Conservation (phyloP, 179 eudicot genomes). For the Spinacia oleracea region DNA sequence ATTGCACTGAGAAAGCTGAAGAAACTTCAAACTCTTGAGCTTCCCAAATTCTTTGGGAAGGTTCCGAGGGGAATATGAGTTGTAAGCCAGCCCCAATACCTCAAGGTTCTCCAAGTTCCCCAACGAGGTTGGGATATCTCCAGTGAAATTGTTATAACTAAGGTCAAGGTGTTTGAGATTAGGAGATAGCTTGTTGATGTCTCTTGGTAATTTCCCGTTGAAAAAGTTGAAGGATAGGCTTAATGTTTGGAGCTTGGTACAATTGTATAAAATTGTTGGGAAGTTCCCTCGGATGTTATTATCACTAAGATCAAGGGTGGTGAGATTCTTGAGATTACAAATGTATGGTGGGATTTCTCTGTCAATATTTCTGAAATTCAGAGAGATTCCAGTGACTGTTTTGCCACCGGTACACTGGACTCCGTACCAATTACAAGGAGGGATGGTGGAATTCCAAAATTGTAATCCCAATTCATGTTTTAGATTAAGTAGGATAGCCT, state of each 20-base stretch:
- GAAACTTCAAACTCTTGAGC: constrained; percentile 33
- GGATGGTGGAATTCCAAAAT: constrained; percentile 50
- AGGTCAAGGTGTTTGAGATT: constrained; percentile 44
- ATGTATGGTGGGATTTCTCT: constrained; percentile 45
- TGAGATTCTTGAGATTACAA: constrained; percentile 49
- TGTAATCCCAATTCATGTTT: constrained; percentile 42
- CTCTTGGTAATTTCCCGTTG: constrained; percentile 54
- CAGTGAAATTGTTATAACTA: constrained; percentile 59
- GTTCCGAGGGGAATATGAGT: constrained; percentile 32
- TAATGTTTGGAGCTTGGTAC: constrained; percentile 41
- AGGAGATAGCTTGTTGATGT: constrained; percentile 40
- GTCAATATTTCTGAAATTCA: constrained; percentile 27
- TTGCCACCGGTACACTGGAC: constrained; percentile 41
- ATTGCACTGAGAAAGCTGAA: constrained; percentile 40
- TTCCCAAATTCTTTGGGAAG: constrained; percentile 50
- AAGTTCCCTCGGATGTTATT: constrained; percentile 47
- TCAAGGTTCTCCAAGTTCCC: constrained; percentile 51
- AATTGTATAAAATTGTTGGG: constrained; percentile 50
- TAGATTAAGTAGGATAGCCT: constrained; percentile 43
- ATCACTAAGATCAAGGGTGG: constrained; percentile 39
- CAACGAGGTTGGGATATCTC: constrained; percentile 45
- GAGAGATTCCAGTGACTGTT: constrained; percentile 43
- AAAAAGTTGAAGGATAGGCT: constrained; percentile 51
- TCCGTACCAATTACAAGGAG: constrained; percentile 62
- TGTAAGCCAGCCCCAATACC: constrained; percentile 35